Evolutionary conservation across 345 rosid genomes (phyloP), one percentile per base, ranked within the genome.

Genomic region (Dipteronia dyeriana): DNA sequence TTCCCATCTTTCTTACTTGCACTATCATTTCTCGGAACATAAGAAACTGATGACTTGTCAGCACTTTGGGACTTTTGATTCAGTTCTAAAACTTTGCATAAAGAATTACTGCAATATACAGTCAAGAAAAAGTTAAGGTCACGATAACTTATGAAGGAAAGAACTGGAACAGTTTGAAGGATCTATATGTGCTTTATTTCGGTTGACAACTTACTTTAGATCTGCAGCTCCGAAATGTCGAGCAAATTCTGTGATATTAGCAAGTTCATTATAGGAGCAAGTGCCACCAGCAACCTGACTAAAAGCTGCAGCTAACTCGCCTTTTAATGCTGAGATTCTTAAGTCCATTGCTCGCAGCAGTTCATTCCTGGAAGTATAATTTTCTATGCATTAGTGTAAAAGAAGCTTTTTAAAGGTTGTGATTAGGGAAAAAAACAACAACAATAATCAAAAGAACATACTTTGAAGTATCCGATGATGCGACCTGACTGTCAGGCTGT

Each of bases 281-380:
- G 79, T 73, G 47, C 80, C 74, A 72, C 81, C 86, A 79, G 78
- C 81, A 54, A 80, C 87, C 47, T 82, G 76, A 72, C 78, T 61
- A 71, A 88, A 83, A 75, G 85, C 85, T 39, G 83, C 77, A 75
- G 85, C 83, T 79, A 88, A 75, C 61, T 90, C 92, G 63, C 67
- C 81, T 76, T 79, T 86, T 78, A 90, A 71, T 41, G 90, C 90
- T 10, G 82, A 76, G 41, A 88, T 83, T 80, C 94, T 88, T 60
- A 83, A 82, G 67, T 88, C 91, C 86, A 88, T 87, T 60, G 92
- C 94, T 81, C 74, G 83, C 80, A 88, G 75, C 66, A 88, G 83
- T 77, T 86, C 91, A 81, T 87, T 87, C 85, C 94, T 90, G 85
- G 77, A 22, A 81, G 62, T 22, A 80, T 54, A 45, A 62, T 26